Evolutionary conservation across 2,329 filamentous ascomycete species (phyloP), one percentile per base, ranked within the genome.

Genomic region (Colletotrichum agaves): DNA sequence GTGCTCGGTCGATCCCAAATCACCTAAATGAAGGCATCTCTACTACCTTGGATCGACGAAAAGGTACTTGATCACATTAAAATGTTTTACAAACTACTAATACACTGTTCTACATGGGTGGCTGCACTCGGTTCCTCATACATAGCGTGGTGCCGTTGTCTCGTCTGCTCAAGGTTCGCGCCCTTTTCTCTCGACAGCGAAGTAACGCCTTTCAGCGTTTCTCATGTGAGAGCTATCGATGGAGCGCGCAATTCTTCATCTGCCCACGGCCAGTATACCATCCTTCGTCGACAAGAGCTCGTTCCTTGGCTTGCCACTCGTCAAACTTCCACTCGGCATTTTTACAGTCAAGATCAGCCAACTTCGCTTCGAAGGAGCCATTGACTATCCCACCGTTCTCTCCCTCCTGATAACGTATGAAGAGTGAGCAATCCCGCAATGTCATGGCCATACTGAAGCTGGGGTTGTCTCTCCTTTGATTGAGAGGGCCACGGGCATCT

Each of bases 301-400:
- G 78, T 78, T 96, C 92, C 49, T 86, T 84, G 15, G 81, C 79
- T 67, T 83, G 83, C 93, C 93, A 96, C 74, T 92, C 90, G 49
- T 82, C 82, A 63, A 89, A 82, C 76, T 95, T 94, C 60, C 85
- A 85, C 0, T 80, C 79, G 8, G 86, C 84, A 63, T 90, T 90
- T 80, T 96, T 96, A 73, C 91, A 85, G 78, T 96, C 93, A 47
- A 95, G 84, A 74, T 96, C 93, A 1, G 90, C 91, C 10, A 96
- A 83, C 61, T 90, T 87, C 47, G 88, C 83, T 62, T 87, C 83
- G 6, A 89, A 77, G 1, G 76, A 75, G 6, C 72, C 70, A 1
- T 73, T 67, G 7, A 71, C 50, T 1, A 53, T 46, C 5, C 23
- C 43, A 21, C 41, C 50, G 2, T 56, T 27, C 35, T 19, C 21